Evolutionary conservation across 2,329 filamentous ascomycete genomes (phyloP).

Genomic region (Rhynchosporium agropyri): DNA sequence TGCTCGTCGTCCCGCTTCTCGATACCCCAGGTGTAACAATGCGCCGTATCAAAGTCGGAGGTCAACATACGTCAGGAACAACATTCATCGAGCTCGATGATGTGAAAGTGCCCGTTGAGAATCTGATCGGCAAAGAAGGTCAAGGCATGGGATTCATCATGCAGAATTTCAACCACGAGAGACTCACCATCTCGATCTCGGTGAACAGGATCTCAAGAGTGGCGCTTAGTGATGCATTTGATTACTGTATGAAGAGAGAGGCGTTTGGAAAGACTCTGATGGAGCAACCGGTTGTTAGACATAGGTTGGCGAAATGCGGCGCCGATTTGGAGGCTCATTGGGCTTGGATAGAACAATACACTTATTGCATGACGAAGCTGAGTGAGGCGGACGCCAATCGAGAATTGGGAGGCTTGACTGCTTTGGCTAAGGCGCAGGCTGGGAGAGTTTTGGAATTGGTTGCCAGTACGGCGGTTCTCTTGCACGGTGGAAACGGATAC

Average conservation of each 20-base stretch:
- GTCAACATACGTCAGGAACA: constrained; percentile 67
- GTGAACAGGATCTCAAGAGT: constrained; percentile 65
- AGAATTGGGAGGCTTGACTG: constrained; percentile 71
- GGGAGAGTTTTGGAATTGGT: constrained; percentile 74
- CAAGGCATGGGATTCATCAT: constrained; percentile 75
- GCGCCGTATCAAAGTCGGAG: constrained; percentile 67
- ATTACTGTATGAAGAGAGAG: constrained; percentile 66
- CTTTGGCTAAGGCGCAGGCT: constrained; percentile 71
- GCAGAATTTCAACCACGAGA: constrained; percentile 81
- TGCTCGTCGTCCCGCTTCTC: constrained; percentile 73
- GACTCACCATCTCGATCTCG: constrained; percentile 66
- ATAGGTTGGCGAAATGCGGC: constrained; percentile 71
- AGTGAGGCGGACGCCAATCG: constrained; percentile 60
- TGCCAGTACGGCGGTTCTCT: constrained; percentile 66
- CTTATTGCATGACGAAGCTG: constrained; percentile 68
- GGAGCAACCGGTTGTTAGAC: constrained; percentile 74
- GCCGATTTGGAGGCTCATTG: constrained; percentile 69
- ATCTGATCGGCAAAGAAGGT: constrained; percentile 70
- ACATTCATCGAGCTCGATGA: constrained; percentile 78
- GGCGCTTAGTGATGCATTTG: constrained; percentile 60
- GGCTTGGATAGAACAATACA: constrained; percentile 73
- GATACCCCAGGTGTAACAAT: constrained; percentile 66
- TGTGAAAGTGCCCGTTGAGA: constrained; percentile 69
- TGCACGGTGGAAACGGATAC: constrained; percentile 76
- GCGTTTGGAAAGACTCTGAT: constrained; percentile 70